Evolutionary conservation across 78 protist species (phyloP), one percentile per base, ranked within the genome.

Genomic region (Emiliania huxleyi): DNA sequence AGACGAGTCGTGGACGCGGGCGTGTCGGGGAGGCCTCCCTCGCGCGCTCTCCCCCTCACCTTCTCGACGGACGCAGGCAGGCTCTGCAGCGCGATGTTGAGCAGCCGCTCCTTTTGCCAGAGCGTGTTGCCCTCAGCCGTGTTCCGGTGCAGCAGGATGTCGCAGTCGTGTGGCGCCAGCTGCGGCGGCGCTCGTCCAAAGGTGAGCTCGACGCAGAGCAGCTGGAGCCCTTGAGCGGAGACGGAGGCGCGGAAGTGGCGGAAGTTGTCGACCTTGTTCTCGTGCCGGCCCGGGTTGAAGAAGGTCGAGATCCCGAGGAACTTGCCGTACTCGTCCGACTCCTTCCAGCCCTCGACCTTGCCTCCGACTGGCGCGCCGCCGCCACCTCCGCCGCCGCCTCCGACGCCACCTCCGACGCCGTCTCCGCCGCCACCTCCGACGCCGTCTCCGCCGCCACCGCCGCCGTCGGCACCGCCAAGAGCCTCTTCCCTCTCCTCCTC

Each of bases 201-300:
- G 56, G 35, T 19, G 42, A 81, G 89, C 37, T 81, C 89, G 55
- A 81, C 89, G 23, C 49, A 42, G 42, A 81, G 48, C 35, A 81
- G 33, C 56, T 40, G 33, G 19, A 73, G 43, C 2, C 83, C 83
- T 11, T 69, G 79, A 22, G 35, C 79, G 38, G 19, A 26, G 38
- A 81, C 35, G 40, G 23, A 26, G 35, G 3, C 3, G 1, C 55
- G 89, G 89, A 81, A 81, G 38, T 22, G 11, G 56, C 89, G 55
- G 89, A 81, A 81, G 89, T 81, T 81, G 56, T 44, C 56, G 35
- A 81, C 89, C 89, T 81, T 81, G 89, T 81, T 81, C 56, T 29
- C 23, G 89, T 81, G 89, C 43, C 89, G 55, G 2, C 89, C 89
- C n/a, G 89, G 89, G 55, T 81, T 81, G 89, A 81, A 81, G 38